Evolutionary conservation across 331 rosid species (phyloP).

Genomic region (Rhamnella rubrinervis): DNA sequence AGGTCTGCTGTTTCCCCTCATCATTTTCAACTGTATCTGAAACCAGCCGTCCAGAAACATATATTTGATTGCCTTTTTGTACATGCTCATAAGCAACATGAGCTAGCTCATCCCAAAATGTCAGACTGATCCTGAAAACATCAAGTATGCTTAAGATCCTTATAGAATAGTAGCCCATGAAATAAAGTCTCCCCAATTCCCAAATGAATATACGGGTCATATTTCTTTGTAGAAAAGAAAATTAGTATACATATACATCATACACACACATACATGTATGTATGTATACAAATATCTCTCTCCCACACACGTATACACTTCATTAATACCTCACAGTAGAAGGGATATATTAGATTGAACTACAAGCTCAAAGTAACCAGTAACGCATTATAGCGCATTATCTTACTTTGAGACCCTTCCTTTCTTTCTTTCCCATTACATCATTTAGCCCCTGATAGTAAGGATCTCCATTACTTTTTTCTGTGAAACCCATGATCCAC

Average conservation of each 20-base stretch:
- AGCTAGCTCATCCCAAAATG: conserved; percentile 92
- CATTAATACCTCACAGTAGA: too few relatives aligned
- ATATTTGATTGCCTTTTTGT: conserved; percentile 69
- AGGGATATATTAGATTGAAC: too few relatives aligned
- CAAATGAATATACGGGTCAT: neutral
- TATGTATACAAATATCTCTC: too few relatives aligned
- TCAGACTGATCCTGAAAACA: conserved; percentile 59
- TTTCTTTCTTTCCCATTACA: neutral
- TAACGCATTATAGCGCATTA: neutral
- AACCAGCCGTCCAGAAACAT: conserved; percentile 74
- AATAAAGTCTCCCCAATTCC: neutral
- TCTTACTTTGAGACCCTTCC: neutral
- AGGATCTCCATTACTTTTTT: neutral
- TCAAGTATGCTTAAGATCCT: neutral
- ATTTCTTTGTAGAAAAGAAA: neutral
- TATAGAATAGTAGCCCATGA: neutral
- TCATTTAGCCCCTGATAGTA: neutral
- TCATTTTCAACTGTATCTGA: conserved; percentile 64
- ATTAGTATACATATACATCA: too few relatives aligned
- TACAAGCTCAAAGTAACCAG: too few relatives aligned
- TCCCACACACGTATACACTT: too few relatives aligned
- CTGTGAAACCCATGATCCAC: too few relatives aligned
- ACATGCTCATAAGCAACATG: conserved; percentile 73
- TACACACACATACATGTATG: too few relatives aligned
- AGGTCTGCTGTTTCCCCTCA: conserved; percentile 74